Evolutionary conservation across 495 filamentous ascomycete genomes (phyloP).

Genomic region (Pyrenopolyporus hunteri): DNA sequence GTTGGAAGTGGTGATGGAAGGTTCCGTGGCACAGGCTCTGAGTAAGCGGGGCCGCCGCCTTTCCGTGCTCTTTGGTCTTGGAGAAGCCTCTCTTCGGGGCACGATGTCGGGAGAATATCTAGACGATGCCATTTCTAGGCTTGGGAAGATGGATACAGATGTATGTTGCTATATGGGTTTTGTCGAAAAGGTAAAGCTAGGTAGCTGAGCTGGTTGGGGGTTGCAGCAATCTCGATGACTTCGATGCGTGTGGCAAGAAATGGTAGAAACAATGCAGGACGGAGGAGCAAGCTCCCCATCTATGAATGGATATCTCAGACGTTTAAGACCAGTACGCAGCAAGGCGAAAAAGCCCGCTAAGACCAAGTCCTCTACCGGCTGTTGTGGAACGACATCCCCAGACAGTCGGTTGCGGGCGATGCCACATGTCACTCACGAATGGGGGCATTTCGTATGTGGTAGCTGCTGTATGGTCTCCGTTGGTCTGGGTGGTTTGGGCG

Average conservation of each 20-base stretch:
- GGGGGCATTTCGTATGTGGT: constrained; percentile 40
- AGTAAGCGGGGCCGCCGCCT: constrained; percentile 56
- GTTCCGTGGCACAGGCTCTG: constrained; percentile 58
- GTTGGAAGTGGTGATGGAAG: constrained; percentile 61
- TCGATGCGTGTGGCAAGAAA: constrained; percentile 13
- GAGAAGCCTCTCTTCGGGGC: constrained; percentile 32
- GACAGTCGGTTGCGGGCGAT: constrained; percentile 38
- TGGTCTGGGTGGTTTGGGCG: constrained; percentile 34
- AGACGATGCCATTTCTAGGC: constrained; percentile 26
- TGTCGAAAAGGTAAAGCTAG: constrained; percentile 11
- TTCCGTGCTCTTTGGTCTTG: constrained; percentile 31
- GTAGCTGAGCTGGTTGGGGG: background rate
- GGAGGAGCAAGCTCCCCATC: constrained; percentile 27
- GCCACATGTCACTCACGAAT: constrained; percentile 41
- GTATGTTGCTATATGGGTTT: constrained; percentile 11
- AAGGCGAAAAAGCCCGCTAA: constrained; percentile 38
- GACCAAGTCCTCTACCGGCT: constrained; percentile 32
- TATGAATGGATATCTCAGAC: constrained; percentile 35
- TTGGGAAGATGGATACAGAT: constrained; percentile 3
- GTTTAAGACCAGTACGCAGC: constrained; percentile 36
- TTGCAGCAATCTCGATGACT: constrained; percentile 9
- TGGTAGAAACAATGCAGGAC: constrained; percentile 19
- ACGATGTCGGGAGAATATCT: constrained; percentile 35
- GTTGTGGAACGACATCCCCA: constrained; percentile 43
- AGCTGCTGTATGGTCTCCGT: constrained; percentile 39